Base-by-base conservation (phyloP, 768 basidiomycete species). In the Vararia minispora region DNA sequence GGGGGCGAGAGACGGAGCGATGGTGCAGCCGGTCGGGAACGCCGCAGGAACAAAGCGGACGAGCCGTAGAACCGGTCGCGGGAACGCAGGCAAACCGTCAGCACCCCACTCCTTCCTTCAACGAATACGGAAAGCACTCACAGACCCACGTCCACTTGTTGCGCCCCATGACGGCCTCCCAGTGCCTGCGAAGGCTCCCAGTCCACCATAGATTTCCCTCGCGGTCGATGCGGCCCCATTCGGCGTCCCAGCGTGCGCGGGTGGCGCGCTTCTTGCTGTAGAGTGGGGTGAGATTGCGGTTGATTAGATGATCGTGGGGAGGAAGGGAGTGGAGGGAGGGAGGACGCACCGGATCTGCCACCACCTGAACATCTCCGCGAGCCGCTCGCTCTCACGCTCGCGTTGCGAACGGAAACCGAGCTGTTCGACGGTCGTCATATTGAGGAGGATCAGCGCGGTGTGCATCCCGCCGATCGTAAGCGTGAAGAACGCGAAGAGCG, bases 141-240 rank as follows among this genome's bases (percentile, higher is more conserved):
- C 90, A 60, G 45, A 91, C 66, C 90, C 90, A 95, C 27, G 77
- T 74, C 55, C 69, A 66, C 39, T 58, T 56, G 41, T 62, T 71
- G 24, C 49, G 58, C 7, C 91, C 91, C 88, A 97, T 94, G 30
- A 82, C 79, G 34, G 74, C 71, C 47, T 71, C 69, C 90, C 90
- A 95, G 46, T 79, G 80, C 29, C 59, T 62, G 34, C 64, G 56
- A 31, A 48, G 43, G 45, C 66, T 72, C 20, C 84, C 91, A 25
- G 74, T 58, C 77, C 81, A 87, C 91, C 91, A 97, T 6, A 92
- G 58, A 53, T 90, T 79, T 0, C 83, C 89, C 52, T 92, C 91
- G 22, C 65, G 72, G 6, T 68, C 63, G 1, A 84, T 62, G 21
- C 65, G 58, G 0, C 91, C 91, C 84, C 86, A 97, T 50, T 92